Conservation (phyloP, 805 yeast genomes). For the Saccharomycopsis capsularis region DNA sequence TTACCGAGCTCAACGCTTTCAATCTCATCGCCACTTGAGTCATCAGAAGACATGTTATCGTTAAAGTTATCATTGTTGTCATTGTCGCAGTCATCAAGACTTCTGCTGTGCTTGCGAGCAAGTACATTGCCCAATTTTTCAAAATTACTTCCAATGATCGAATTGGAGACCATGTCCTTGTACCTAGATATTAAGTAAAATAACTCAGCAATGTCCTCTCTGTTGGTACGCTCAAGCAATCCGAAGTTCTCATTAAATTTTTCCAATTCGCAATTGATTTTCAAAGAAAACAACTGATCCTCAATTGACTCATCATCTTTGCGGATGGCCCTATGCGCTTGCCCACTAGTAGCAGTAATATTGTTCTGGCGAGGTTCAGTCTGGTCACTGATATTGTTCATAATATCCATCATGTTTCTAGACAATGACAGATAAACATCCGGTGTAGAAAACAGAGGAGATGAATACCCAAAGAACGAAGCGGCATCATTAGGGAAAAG, state of each 20-base stretch:
- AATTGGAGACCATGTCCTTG: slow-evolving; percentile 19
- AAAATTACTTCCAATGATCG: neutral
- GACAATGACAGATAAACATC: slow-evolving; percentile 5
- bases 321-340: slow-evolving; percentile 10
- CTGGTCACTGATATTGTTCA: neutral
- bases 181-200: slow-evolving; percentile 15
- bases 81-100: neutral
- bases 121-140: neutral
- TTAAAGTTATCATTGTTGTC: neutral
- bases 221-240: slow-evolving; percentile 19
- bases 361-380: neutral
- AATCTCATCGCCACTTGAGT: slow-evolving; percentile 14
- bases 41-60: slow-evolving; percentile 3
- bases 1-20: slow-evolving; percentile 15
- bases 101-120: too few relatives aligned
- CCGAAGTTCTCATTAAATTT: slow-evolving; percentile 19
- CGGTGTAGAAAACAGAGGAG: neutral
- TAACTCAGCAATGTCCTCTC: slow-evolving; percentile 18
- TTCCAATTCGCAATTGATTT: slow-evolving; percentile 10
- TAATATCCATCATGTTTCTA: slow-evolving; percentile 2
- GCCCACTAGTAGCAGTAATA: neutral
- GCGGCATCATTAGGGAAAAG: slow-evolving; percentile 8
- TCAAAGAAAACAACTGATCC: slow-evolving; percentile 7
- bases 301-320: slow-evolving; percentile 18
- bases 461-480: neutral